Base-by-base conservation (phyloP, 805 yeast species). In the Tetrapisispora namnaoensis region DNA sequence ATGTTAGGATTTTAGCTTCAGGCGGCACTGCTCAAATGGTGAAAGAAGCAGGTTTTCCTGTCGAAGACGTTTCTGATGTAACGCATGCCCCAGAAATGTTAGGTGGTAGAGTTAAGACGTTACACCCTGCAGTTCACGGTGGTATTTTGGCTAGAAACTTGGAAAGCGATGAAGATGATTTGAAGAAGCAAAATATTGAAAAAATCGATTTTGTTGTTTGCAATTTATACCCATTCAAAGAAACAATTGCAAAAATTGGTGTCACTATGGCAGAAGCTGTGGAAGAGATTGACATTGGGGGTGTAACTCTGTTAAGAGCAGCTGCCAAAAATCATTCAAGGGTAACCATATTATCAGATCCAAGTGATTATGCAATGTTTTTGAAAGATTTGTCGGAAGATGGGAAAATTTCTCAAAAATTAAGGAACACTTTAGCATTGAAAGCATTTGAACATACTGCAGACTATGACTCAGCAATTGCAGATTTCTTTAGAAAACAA, bases 81-180 rank as follows among this genome's bases (percentile, higher is more conserved):
- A 93, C 99, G 36, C 96, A 91, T 65, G 98, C 98, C 37, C 99
- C 99, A 47, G 99, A 93, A 71, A 93, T 93, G 96, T 77, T 93
- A 58, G 96, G 97, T 54, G 99, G 99, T 55, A 80, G 99, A 72
- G 99, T 93, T 59, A 93, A 93, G 76, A 93, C 99, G 51, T 76
- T 93, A 60, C 99, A 93, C 68, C 99, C 99, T 37, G 99, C 98
- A 27, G 96, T 93, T 52, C 99, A 93, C 68, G 99, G 96, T 60
- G 95, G 95, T 65, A 93, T 93, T 62, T 78, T 93, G 58, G 98
- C 99, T 46, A 81, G 98, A 73, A 80, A 93, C 72, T 77, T 88
- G 67, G 95, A 85, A 59, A 75, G 85, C 54, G 99, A 93, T 70
- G 95, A 89, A 70, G 72, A 80, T 60, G 99, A 93, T 67, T 80